A percentile compares a stretch with the other conserved stretches of the same genome.
Conservation (phyloP, 352 stramenopile species). For the Globisporangium irregulare region DNA sequence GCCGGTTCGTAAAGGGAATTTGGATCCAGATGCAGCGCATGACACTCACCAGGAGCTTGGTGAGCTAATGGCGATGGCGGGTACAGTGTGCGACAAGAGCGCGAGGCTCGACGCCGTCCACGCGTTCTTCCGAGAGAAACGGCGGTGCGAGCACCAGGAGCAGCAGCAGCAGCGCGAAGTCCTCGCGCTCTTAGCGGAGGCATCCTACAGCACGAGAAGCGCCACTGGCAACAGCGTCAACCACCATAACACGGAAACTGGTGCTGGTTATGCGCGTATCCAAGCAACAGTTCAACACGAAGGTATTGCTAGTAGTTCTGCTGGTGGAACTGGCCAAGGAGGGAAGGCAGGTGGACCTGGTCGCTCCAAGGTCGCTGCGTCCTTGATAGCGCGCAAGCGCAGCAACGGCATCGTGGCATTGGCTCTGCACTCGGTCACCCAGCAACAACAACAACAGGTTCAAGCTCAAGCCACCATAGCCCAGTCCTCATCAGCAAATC, state of each 20-base stretch:
- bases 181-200: slow-evolving; percentile 8
- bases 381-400: slow-evolving; percentile 14
- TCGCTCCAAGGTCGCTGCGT: background rate
- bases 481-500: background rate
- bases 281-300: background rate
- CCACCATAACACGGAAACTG: background rate
- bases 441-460: slow-evolving; percentile 8
- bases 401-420: slow-evolving; percentile 22
- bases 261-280: background rate
- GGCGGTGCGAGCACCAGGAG: slow-evolving; percentile 34
- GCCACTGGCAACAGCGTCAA: background rate
- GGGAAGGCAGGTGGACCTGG: background rate
- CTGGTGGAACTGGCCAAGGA: background rate
- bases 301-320: background rate
- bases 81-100: slow-evolving; percentile 4
- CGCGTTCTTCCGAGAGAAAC: slow-evolving; percentile 48
- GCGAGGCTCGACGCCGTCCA: slow-evolving; percentile 31
- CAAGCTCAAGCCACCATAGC: background rate
- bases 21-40: background rate
- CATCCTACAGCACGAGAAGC: background rate
- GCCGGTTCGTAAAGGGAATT: background rate
- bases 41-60: background rate
- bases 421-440: background rate
- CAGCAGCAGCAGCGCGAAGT: slow-evolving; percentile 26
- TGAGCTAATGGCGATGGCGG: slow-evolving; percentile 6